Conservation (phyloP, 2,329 filamentous ascomycete genomes). For the Triangularia verruculosa region DNA sequence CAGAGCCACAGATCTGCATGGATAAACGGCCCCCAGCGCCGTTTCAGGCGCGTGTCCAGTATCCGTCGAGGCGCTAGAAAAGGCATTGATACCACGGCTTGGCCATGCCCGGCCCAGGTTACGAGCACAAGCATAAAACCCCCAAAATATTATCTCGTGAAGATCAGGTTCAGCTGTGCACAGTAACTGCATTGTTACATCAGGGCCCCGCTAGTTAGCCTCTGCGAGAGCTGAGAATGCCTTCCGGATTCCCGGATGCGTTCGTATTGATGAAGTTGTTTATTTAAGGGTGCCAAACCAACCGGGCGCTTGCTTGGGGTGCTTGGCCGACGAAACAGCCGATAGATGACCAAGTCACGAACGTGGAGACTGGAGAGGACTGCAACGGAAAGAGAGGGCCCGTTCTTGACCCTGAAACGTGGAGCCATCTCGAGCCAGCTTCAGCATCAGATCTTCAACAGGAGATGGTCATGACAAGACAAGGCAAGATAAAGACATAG, state of each 20-base stretch:
- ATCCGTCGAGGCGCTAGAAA: constrained; percentile 12
- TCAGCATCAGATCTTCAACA: background rate
- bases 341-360: constrained; percentile 8
- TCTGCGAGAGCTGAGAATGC: background rate
- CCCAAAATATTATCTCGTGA: constrained; percentile 1
- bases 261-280: background rate
- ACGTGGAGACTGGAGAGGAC: constrained; percentile 16
- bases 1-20: constrained; percentile 11
- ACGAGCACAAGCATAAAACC: background rate
- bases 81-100: constrained; percentile 7
- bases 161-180: background rate
- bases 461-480: background rate
- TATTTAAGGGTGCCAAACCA: constrained; percentile 10
- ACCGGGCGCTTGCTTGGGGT: constrained; percentile 12
- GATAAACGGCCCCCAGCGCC: constrained; percentile 8
- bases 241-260: background rate
- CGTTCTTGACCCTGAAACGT: constrained; percentile 17
- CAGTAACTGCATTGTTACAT: background rate
- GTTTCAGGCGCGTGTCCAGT: constrained; percentile 21
- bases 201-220: background rate
- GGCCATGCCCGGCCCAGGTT: background rate
- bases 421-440: constrained; percentile 5
- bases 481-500: background rate
- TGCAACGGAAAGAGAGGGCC: background rate
- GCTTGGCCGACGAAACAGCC: constrained; percentile 16